Evolutionary conservation across 805 yeast genomes (phyloP), one percentile per base, ranked within the genome.

Genomic region (Hanseniaspora occidentalis): DNA sequence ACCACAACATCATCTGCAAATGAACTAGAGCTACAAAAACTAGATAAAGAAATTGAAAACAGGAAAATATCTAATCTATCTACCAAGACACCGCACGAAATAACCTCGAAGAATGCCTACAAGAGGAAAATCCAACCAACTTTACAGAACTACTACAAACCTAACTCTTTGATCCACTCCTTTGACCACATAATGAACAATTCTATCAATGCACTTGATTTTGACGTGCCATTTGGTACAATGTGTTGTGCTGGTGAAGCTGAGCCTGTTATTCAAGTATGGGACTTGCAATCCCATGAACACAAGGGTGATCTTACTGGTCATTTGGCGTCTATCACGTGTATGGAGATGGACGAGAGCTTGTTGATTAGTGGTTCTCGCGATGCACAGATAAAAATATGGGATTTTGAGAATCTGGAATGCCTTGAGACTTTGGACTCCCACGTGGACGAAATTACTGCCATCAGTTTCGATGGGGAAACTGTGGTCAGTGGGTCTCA

Each of bases 241-340:
- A 50, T 84, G 57, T 88, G 85, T 2, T 72, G 88, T 13, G 84
- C 95, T 0, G 58, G 54, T 2, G 74, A 85, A 10, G 61, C 75
- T 49, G 95, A 85, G 54, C 83, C 79, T 53, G 73, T 81, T 0
- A 79, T 85, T 3, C 70, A 79, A 47, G 81, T 86, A 4, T 86
- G 95, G 95, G 94, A 86, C 62, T 58, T 81, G 49, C 71, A 79
- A 29, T 65, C 71, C 22, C 70, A 74, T 9, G 65, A 64, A 43
- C 69, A 71, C 37, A 51, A 62, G 20, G 77, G 77, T 2, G 51
- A 64, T 24, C 61, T 80, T 37, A 71, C 65, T 40, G 86, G 86
- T 16, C 89, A 81, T 51, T 24, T 44, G 22, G 74, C 82, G 0
- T 60, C 74, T 6, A 79, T 80, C 5, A 64, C 62, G 36, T 75